phyloP scores from a whole-genome alignment of 148 eudicot species.

The Dianthus caryophyllus region DNA sequence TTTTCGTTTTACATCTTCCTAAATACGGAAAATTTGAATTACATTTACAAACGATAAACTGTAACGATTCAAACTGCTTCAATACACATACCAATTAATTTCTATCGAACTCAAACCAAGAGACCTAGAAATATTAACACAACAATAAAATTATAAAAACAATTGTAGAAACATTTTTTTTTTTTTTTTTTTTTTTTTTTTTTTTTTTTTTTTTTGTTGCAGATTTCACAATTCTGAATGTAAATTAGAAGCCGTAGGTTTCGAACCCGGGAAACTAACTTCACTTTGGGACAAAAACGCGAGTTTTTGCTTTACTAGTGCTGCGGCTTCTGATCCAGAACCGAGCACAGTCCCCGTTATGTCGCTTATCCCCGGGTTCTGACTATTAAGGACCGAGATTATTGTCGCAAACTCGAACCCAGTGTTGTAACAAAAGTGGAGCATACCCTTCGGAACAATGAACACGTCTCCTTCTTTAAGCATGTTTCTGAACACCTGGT shows the following conservation, averaged over 20 bases:
- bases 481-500: conserved; percentile 47
- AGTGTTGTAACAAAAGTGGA: conserved; percentile 60
- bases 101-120: too few relatives aligned
- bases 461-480: conserved; percentile 76
- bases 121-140: too few relatives aligned
- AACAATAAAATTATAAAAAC: too few relatives aligned
- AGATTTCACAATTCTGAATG: conserved; percentile 26
- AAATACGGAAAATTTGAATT: too few relatives aligned
- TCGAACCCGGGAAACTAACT: conserved; percentile 9
- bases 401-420: conserved; percentile 60
- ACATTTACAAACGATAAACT: too few relatives aligned
- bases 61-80: too few relatives aligned
- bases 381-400: conserved; percentile 66
- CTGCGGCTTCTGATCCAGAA: conserved; percentile 31
- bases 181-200: too few relatives aligned
- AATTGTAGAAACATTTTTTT: too few relatives aligned
- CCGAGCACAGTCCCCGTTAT: conserved; percentile 43
- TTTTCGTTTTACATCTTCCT: too few relatives aligned
- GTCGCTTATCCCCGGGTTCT: conserved; percentile 72
- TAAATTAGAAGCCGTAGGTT: conserved; percentile 9
- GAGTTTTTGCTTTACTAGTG: conserved; percentile 29
- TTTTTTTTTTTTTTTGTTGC: too few relatives aligned
- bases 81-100: too few relatives aligned
- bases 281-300: conserved; percentile 10
- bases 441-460: conserved; percentile 70